Evolutionary conservation across 169 alveolate species (phyloP), one percentile per base, ranked within the genome.

Genomic region (Theileria orientalis): DNA sequence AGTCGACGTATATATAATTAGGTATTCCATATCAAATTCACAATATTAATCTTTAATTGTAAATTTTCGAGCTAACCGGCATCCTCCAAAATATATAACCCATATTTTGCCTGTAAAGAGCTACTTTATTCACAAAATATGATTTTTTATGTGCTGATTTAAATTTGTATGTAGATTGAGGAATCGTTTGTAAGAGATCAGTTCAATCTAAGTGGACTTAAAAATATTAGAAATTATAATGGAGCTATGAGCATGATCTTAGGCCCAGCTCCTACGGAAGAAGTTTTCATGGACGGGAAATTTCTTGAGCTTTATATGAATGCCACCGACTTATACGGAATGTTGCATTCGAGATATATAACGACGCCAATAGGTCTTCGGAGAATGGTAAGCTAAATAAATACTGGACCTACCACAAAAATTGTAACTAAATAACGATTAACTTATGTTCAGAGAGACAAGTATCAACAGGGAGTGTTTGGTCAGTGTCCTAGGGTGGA

Each of bases 401-500:
- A n/a, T 49, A 41, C 29, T 14, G 2, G 27, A 19, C 69, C 44
- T 59, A 35, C 23, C 29, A 59, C n/a, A 21, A 19, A 14, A 61
- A 23, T 7, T 9, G 44, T 5, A 37, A 41, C 1, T 25, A 62
- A n/a, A 41, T 67, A 32, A 68, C 60, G 9, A 60, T 40, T 66
- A 16, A 57, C 47, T 64, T 79, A 83, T 21, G 72, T 90, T 21
- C 92, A 95, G 98, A 94, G 94, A 68, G 99, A 97, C 62, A 96
- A 96, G 87, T 98, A 91, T 85, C 92, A 93, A 63, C 88, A 92
- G 47, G 99, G 99, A 19, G 94, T 88, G 32, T 98, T 94, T 84
- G 99, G 99, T 2, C 90, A 92, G 51, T 98, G 99, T 84, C 99
- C 99, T 3, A 92, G 99, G 74, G 98, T 95, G 13, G 89, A 94